Conservation (phyloP, 148 eudicot genomes). For the Spergularia marina region DNA sequence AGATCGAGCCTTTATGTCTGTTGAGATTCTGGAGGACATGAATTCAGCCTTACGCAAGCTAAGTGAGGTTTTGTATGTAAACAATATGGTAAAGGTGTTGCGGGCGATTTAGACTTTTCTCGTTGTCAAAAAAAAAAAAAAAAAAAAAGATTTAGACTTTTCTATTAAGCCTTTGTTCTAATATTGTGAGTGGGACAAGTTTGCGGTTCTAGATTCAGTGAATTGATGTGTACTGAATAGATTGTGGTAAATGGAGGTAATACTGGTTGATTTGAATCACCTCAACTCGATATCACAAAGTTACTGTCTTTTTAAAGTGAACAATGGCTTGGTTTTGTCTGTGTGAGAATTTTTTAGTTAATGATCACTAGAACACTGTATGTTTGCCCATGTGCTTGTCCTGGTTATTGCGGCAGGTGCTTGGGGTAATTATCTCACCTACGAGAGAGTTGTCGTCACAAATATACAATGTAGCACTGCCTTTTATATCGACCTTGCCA, state of each 20-base stretch:
- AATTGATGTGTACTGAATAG: background rate
- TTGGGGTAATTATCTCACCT: slow-evolving; percentile 82
- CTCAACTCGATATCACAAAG: background rate
- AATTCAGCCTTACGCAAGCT: too few species aligned
- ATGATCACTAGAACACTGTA: background rate
- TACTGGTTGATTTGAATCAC: background rate
- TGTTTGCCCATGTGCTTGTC: slow-evolving; percentile 11
- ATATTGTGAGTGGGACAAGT: too few species aligned
- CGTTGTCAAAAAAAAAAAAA: too few species aligned
- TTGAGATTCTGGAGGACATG: too few species aligned
- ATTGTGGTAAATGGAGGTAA: background rate
- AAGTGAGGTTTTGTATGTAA: too few species aligned
- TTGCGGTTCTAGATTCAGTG: too few species aligned
- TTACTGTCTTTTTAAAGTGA: background rate
- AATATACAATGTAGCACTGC: slow-evolving; percentile 83
- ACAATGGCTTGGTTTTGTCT: background rate
- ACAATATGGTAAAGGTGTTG: too few species aligned
- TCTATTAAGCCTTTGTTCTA: too few species aligned
- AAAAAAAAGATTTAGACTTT: too few species aligned
- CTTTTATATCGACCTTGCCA: slow-evolving; percentile 66
- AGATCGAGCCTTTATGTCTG: too few species aligned
- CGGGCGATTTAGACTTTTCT: too few species aligned
- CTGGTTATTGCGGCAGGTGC: slow-evolving; percentile 45
- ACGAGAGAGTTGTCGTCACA: slow-evolving; percentile 88
- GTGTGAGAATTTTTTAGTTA: background rate